These are phyloP conservation scores for Quercus lobata DNA, from an alignment of 331 rosid species.

Conservation along the genomic window DNA sequence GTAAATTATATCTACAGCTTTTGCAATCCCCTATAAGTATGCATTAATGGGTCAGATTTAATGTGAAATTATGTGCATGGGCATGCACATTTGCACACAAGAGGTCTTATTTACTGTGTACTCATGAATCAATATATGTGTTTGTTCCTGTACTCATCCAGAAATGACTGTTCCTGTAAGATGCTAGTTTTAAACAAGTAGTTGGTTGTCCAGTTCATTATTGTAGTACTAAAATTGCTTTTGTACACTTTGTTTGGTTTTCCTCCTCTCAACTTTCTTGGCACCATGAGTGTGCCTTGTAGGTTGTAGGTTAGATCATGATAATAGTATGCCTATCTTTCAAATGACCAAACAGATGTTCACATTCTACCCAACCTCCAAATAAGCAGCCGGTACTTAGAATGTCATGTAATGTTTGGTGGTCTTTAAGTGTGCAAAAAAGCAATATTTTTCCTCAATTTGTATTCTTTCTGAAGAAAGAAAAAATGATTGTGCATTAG, in stretches of 20 bases:
- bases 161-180: not conserved
- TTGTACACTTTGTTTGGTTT: not conserved
- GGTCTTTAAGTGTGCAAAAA: not conserved
- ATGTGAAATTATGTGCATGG: not conserved
- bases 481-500: not conserved
- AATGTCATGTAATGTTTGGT: not conserved
- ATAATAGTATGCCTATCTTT: not conserved
- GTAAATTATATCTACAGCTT: conserved; percentile 33
- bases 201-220: not conserved
- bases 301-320: not conserved
- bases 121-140: not conserved
- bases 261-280: not conserved
- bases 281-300: not conserved
- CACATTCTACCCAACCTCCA: not conserved
- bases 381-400: not conserved
- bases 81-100: not conserved
- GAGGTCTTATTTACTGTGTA: not conserved
- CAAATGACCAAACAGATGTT: not conserved
- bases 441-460: not conserved
- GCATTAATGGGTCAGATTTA: not conserved
- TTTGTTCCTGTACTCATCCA: not conserved
- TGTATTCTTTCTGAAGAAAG: not conserved
- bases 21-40: not conserved
- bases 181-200: not conserved
- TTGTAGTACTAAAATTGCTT: not conserved